phyloP scores from a whole-genome alignment of 441 rosid genomes.

The Erodium moschatum region DNA sequence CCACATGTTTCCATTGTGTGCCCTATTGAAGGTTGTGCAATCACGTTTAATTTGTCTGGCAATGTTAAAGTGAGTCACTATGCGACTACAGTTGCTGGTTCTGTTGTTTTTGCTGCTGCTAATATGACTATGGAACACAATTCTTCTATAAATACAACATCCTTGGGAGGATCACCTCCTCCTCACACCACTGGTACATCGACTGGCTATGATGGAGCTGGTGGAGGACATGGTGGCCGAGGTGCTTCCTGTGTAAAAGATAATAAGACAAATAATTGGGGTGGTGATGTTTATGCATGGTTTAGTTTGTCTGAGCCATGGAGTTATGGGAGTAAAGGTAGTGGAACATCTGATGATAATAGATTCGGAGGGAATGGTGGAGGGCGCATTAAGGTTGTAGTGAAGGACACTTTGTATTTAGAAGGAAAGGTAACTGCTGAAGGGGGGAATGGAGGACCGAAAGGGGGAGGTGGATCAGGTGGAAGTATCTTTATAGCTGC shows the following conservation, averaged over 20 bases:
- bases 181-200: constrained; percentile 98
- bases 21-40: constrained; percentile 55
- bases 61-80: constrained; percentile 60
- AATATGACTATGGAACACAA: constrained; percentile 52
- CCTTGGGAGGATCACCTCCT: constrained; percentile 79
- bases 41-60: constrained; percentile 68
- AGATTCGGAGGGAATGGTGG: constrained; percentile 80
- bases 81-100: constrained; percentile 60
- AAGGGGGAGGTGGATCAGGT: constrained; percentile 97
- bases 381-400: constrained; percentile 60
- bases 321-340: constrained; percentile 95
- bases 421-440: constrained; percentile 73
- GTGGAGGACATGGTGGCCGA: constrained; percentile 98
- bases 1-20: constrained; percentile 65
- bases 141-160: constrained; percentile 68
- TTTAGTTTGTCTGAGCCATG: constrained; percentile 74
- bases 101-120: constrained; percentile 53
- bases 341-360: constrained; percentile 40
- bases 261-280: constrained; percentile 62
- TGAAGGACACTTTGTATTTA: constrained; percentile 56
- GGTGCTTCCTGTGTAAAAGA: constrained; percentile 85
- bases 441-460: constrained; percentile 73
- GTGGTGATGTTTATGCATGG: constrained; percentile 98
- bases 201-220: constrained; percentile 66
- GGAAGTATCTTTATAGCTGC: constrained; percentile 70